Evolutionary conservation across 768 basidiomycete genomes (phyloP).

Genomic region (Collybia mongolica): DNA sequence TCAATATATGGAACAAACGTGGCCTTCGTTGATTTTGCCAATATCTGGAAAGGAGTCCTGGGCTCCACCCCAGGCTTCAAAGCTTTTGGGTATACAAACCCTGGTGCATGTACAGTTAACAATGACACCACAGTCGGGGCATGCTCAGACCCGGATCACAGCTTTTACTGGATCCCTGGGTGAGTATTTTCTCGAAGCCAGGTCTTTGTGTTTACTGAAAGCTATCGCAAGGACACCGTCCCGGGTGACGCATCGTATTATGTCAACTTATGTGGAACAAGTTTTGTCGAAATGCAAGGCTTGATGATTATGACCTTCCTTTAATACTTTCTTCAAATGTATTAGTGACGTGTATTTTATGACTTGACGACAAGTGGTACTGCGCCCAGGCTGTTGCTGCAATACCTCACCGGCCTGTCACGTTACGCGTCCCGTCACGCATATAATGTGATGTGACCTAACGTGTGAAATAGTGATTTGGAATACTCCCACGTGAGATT

Average conservation of each 20-base stretch:
- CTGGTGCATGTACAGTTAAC: slow-evolving; percentile 14
- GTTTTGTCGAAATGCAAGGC: slow-evolving; percentile 13
- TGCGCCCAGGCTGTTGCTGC: too few relatives aligned
- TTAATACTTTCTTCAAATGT: too few relatives aligned
- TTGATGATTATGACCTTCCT: background rate
- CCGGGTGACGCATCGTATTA: slow-evolving; percentile 15
- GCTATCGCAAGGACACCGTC: slow-evolving; percentile 11
- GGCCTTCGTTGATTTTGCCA: slow-evolving; percentile 43
- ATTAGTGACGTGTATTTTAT: too few relatives aligned
- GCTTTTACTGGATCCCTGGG: slow-evolving; percentile 21
- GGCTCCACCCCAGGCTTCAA: slow-evolving; percentile 37
- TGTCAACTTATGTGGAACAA: slow-evolving; percentile 16
- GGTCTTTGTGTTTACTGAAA: background rate
- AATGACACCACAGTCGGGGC: slow-evolving; percentile 11
- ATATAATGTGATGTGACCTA: too few relatives aligned
- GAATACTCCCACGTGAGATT: too few relatives aligned
- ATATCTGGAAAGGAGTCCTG: slow-evolving; percentile 47
- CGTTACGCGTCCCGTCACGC: background rate
- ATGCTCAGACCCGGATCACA: slow-evolving; percentile 16
- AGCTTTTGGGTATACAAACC: slow-evolving; percentile 49
- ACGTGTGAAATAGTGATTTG: too few relatives aligned
- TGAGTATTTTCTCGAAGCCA: background rate
- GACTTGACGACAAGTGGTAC: too few relatives aligned
- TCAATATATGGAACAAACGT: slow-evolving; percentile 32
- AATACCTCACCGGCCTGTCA: background rate